Evolutionary conservation across 129 eudicot genomes (phyloP), one percentile per base, ranked within the genome.

Genomic region (Artemisia annua): DNA sequence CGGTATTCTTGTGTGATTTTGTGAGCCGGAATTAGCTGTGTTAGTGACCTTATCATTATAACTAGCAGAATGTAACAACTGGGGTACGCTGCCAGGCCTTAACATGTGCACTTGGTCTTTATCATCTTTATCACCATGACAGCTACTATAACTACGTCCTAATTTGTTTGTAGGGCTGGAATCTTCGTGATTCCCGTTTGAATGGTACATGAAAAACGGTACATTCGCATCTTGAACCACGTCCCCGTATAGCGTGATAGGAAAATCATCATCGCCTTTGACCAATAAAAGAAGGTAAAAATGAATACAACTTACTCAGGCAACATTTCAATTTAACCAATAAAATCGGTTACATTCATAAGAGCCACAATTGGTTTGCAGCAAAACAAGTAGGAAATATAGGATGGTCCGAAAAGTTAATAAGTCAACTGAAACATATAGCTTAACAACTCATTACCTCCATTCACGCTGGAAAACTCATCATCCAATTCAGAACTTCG

Each of bases 401-500:
- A 35, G 1, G 51, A 76, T 30, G 63, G 61, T 32, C 69, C n/a
- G 10, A 68, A 48, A 59, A 62, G 24, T 69, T 43, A 59, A 59
- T 15, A 24, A 46, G 17, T 49, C n/a, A 10, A 60, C 15, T 26
- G 9, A 72, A 59, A 8, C 4, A 11, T 71, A 61, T 10, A 16
- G 32, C 13, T n/a, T 62, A 24, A 24, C 17, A 16, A 58, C 43
- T 63, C 28, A 20, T 76, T 90, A 94, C 98, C 98, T 86, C 86
- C 98, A 68, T 86, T 75, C 52, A 94, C 88, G 19, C 97, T 90
- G 55, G 80, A 81, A 72, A 83, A 94, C 46, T 90, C 97, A 44
- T 94, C 98, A 78, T 94, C 97, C 7, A 91, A 81, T 51, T 81
- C 91, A n/a, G 93, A 86, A 28, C 81, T 95, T 63, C 81, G 76